Percentiles rank a stretch among this genome's conserved stretches.
phyloP scores from a whole-genome alignment of 2,329 filamentous ascomycete genomes.

The Daldinia sp. region DNA sequence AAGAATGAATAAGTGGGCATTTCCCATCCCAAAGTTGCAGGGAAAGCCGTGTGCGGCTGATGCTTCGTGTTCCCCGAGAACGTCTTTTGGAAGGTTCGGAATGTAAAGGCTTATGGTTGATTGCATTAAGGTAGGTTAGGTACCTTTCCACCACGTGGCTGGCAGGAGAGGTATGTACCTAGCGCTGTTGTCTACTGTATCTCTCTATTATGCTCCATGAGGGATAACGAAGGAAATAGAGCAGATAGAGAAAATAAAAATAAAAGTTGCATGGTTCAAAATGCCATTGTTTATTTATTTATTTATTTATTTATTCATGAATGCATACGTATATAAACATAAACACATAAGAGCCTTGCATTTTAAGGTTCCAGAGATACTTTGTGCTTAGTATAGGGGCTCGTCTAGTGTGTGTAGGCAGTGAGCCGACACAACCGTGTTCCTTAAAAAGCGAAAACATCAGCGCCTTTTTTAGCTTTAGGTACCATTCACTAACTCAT shows the following conservation, averaged over 20 bases:
- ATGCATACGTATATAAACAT: neutral
- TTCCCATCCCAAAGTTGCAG: constrained; percentile 8
- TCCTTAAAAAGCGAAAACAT: constrained; percentile 12
- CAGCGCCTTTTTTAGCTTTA: neutral
- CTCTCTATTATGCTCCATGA: too few species aligned
- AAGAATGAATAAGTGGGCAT: constrained; percentile 8
- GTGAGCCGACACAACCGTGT: constrained; percentile 5
- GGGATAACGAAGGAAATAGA: neutral
- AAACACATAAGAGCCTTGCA: neutral
- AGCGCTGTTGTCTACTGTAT: neutral
- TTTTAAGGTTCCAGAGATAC: too few species aligned
- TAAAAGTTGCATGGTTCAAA: neutral
- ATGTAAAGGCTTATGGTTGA: constrained; percentile 24
- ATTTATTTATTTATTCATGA: too few species aligned
- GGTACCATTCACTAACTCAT: neutral
- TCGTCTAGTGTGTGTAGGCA: neutral
- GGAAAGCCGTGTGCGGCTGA: constrained; percentile 34
- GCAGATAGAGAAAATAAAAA: neutral
- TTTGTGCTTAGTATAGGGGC: too few species aligned
- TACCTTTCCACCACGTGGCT: neutral
- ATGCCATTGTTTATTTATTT: too few species aligned
- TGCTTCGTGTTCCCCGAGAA: constrained; percentile 24
- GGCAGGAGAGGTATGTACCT: neutral
- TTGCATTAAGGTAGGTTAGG: neutral
- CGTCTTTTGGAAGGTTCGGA: constrained; percentile 24